Base-by-base conservation (phyloP, 345 rosid species). In the Excoecaria cochinchinensis region DNA sequence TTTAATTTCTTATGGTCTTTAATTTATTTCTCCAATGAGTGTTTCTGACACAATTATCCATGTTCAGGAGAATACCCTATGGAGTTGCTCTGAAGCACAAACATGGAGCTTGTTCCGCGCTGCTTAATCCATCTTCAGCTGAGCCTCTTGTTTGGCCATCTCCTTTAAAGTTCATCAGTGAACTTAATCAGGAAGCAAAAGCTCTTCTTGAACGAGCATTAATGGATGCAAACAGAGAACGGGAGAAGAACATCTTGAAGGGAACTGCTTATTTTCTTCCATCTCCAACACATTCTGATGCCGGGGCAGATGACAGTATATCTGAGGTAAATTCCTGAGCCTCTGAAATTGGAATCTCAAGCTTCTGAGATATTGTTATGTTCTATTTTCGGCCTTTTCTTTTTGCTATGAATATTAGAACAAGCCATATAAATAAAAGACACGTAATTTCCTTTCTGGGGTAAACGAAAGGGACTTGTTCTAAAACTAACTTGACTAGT, bases 111-210 rank as follows among this genome's bases (percentile, higher is more conserved):
- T 93, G 97, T 85, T 96, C 96, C 1, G 97, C 98, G 5, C 80
- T 95, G 78, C 81, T 95, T 52, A 90, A 96, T 73, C 99, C 99
- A 8, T 81, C 95, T 19, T 90, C 99, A 3, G 95, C 98, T 17
- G 99, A 90, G 81, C 99, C 97, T 67, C 91, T 96, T 24, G 97
- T 96, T 50, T 96, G 99, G 99, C 99, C 99, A 40, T 87, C 98
- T 0, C 98, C 99, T 16, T 85, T 96, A 61, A 96, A 96, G 79
- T 96, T 96, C 88, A 93, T 96, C 77, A 88, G 96, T 19, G 99
- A 95, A 80, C 92, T 95, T 67, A 87, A 91, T 67, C 89, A 86
- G 6, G 99, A 93, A 65, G 97, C 98, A 0, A 93, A 93, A 78
- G 85, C 84, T 5, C 87, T 95, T 12, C 71, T 95, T 57, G 99